These are phyloP conservation scores for Primulina tabacum DNA, from an alignment of 257 asterid species.

Conservation along the genomic window DNA sequence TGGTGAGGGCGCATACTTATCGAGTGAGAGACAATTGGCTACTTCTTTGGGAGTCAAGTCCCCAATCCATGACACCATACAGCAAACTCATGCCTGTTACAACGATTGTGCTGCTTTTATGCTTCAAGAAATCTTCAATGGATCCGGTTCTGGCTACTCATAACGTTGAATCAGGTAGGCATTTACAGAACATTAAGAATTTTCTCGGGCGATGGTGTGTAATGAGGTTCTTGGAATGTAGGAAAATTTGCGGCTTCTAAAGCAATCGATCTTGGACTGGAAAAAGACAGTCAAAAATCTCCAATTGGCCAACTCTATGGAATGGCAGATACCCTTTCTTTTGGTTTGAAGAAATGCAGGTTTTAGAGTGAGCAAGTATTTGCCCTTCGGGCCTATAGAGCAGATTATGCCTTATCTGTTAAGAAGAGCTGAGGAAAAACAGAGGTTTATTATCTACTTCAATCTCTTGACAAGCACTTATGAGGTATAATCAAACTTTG, in stretches of 20 bases:
- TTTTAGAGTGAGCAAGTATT: constrained; percentile 67
- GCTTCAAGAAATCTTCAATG: constrained; percentile 54
- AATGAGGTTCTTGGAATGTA: constrained; percentile 12
- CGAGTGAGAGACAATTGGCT: constrained; percentile 49
- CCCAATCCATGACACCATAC: constrained; percentile 56
- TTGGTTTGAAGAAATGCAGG: constrained; percentile 68
- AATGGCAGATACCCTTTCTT: constrained; percentile 77
- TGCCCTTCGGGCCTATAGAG: constrained; percentile 88
- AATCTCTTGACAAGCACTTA: constrained; percentile 48
- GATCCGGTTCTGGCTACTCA: constrained; percentile 90
- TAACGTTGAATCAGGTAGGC: constrained; percentile 71
- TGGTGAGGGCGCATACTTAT: constrained; percentile 83
- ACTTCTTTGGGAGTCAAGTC: constrained; percentile 37
- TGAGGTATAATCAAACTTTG: constrained; percentile 36
- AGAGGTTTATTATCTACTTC: constrained; percentile 68
- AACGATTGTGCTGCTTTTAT: constrained; percentile 54
- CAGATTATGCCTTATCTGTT: constrained; percentile 83
- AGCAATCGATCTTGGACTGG: constrained; percentile 57
- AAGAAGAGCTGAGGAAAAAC: constrained; percentile 94
- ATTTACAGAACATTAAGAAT: background rate
- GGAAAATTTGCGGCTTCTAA: constrained; percentile 68
- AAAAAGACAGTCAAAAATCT: constrained; percentile 36
- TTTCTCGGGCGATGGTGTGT: background rate
- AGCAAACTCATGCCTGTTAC: constrained; percentile 55
- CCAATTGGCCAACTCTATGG: constrained; percentile 89